Evolutionary conservation across 176 grass and related monocot genomes (phyloP).

Genomic region (Olyra latifolia): DNA sequence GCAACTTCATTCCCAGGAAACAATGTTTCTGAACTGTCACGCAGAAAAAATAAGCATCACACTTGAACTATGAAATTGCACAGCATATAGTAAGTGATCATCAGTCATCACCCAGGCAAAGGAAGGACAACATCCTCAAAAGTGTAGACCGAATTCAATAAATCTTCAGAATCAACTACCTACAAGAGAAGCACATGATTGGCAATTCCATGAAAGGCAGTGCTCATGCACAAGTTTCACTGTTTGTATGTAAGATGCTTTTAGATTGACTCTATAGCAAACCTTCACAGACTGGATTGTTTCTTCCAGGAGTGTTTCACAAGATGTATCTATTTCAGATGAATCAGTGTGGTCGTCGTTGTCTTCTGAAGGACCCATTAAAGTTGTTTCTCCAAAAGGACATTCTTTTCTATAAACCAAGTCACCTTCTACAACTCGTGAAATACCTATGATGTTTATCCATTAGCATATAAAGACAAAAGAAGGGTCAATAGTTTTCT

Average conservation of each 20-base stretch:
- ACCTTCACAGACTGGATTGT: constrained; percentile 81
- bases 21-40: constrained; percentile 80
- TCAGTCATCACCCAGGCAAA: constrained; percentile 92
- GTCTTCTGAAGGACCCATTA: constrained; percentile 38
- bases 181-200: constrained; percentile 46
- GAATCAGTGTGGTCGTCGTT: constrained; percentile 41
- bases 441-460: constrained; percentile 59
- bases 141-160: constrained; percentile 66
- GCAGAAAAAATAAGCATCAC: constrained; percentile 22
- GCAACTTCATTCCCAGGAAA: constrained; percentile 89
- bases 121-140: constrained; percentile 94
- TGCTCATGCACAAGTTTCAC: constrained; percentile 4
- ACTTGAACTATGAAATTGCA: background rate
- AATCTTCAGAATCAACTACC: constrained; percentile 80
- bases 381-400: constrained; percentile 37
- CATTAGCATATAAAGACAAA: constrained; percentile 27
- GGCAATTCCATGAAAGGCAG: constrained; percentile 6
- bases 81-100: constrained; percentile 27
- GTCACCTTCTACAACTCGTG: constrained; percentile 80
- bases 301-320: constrained; percentile 68
- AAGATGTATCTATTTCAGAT: constrained; percentile 46
- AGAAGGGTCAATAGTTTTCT: background rate
- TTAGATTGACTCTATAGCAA: constrained; percentile 22
- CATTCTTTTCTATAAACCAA: constrained; percentile 71
- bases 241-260: background rate